Conservation (phyloP, 1,284 basidiomycete genomes). For the Ustilago bromivora region DNA sequence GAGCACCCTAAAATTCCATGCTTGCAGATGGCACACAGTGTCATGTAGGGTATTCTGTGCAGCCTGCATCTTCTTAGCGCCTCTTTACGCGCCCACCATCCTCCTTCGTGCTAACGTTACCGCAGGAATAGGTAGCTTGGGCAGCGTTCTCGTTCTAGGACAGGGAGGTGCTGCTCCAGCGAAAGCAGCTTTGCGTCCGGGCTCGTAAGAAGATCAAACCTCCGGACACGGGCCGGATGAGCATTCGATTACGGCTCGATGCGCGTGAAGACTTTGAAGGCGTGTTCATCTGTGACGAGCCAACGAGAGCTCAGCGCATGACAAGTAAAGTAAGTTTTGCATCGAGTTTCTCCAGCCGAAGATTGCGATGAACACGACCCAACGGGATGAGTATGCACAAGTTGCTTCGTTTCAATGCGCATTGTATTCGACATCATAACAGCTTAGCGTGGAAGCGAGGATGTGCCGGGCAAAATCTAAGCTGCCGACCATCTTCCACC, state of each 20-base stretch:
- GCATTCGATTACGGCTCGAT: neutral
- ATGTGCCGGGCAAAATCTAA: neutral
- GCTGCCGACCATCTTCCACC: neutral
- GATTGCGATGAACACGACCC: neutral
- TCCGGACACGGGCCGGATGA: neutral
- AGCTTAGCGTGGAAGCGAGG: neutral
- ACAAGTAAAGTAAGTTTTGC: neutral
- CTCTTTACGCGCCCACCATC: constrained; percentile 1
- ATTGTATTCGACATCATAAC: neutral
- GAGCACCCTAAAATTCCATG: constrained; percentile 7
- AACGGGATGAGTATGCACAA: neutral
- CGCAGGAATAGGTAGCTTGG: neutral
- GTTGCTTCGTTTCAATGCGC: neutral
- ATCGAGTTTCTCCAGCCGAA: neutral
- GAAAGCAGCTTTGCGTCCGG: constrained; percentile 1
- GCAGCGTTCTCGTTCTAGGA: neutral
- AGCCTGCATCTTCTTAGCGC: neutral
- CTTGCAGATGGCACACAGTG: constrained; percentile 1
- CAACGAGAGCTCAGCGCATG: neutral
- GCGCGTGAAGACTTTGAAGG: no score
- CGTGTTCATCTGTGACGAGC: neutral
- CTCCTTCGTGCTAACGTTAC: neutral
- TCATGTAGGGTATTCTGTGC: constrained; percentile 6
- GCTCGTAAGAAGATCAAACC: neutral
- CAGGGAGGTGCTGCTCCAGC: no score